Evolutionary conservation across 169 alveolate genomes (phyloP), one percentile per base, ranked within the genome.

Genomic region (Eimeria sp.): DNA sequence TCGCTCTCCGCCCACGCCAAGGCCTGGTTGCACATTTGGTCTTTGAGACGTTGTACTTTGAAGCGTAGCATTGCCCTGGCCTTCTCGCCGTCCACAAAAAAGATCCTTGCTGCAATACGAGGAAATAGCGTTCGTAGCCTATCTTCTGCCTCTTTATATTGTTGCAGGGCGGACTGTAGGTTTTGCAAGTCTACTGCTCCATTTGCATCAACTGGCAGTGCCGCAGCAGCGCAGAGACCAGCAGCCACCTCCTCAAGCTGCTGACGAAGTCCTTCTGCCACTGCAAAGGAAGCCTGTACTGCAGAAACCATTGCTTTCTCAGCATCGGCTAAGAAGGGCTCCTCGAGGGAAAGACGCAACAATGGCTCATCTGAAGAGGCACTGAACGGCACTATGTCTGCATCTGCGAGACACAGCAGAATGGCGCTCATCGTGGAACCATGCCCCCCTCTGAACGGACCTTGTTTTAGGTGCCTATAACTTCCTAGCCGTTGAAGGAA

Each of bases 241-340:
- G 83, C 67, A 51, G 94, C 94, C 63, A 87, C 83, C 22, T 87
- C 94, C 27, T 63, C 84, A 43, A 87, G 94, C 83, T 87, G 94
- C 83, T 65, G 80, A 49, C 94, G 61, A 18, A 87, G 83, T 22
- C 40, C 45, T n/a, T 87, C 94, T 40, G 94, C 94, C 27, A 43
- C 94, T 25, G 63, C 82, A n/a, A 87, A 25, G 22, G 94, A 87
- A 65, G 83, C 83, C 65, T 61, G 94, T 10, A 87, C 67, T 51
- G 94, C 94, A 45, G 83, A 87, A 49, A 87, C 80, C 94, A 47
- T 87, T 61, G 94, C 94, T 47, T 25, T 51, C 25, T 65, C 83
- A 51, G 94, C 94, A 22, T 40, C 83, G 54, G 63, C 94, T 63
- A 87, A 57, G 25, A 87, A 87, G 1, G 94, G 94, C 22, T 87